Evolutionary conservation across 345 rosid genomes (phyloP), one percentile per base, ranked within the genome.

Genomic region (thale cress (Arabidopsis thaliana)): DNA sequence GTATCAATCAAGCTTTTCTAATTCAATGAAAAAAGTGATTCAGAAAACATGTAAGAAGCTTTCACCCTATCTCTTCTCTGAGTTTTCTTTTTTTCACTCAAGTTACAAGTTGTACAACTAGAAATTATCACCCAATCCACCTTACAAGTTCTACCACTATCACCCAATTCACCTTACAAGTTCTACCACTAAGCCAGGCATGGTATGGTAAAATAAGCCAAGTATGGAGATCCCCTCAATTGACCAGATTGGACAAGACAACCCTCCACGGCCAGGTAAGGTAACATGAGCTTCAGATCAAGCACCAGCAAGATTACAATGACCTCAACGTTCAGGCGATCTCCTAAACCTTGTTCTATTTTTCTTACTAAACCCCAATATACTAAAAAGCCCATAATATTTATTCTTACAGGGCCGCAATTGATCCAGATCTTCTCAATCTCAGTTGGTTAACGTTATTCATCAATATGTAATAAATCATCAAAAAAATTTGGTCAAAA

Each of bases 401-500:
- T 6, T 5, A 57, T 16, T 34, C 25, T 8, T 16, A 58, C 12
- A 25, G 10, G 40, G 67, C 37, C 50, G 30, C 48, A 49, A 9
- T 16, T 37, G 41, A 48, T 48, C 46, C 37, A 45, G 46, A 32
- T 12, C 65, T 70, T 58, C 32, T 22, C 9, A 45, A 28, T 16
- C 20, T 16, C 20, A 16, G 20, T 16, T 60, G 59, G 59, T 59
- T 24, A 14, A 36, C 50, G 52, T 50, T 41, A 45, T n/a, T 45
- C 32, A 55, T 33, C 78, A 55, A 24, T 14, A 41, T 64, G 48
- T 41, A 67, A 34, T 65, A 22, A 53, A 61, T 32, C 10, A 52
- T 55, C 9, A 34, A 24, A 56, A 65, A 23, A 16, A 8, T 23
- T 36, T 7, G 52, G 51, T 45, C 44, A 66, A 37, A 58, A 36